phyloP scores from a whole-genome alignment of 805 yeast genomes.

The Pichia californica region DNA sequence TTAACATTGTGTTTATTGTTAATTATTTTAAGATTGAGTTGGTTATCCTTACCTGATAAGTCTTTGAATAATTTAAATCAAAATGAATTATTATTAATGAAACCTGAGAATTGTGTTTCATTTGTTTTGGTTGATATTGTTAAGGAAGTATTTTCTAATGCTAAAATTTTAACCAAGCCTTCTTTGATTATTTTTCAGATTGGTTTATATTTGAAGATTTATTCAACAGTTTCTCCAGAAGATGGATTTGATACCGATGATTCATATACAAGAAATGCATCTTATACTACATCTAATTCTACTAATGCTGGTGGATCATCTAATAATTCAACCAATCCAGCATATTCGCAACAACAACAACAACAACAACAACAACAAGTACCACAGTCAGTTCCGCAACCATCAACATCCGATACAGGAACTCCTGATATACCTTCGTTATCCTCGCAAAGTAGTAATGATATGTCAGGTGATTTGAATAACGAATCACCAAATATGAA shows the following conservation, averaged over 20 bases:
- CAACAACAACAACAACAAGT: conserved; percentile 7
- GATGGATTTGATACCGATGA: conserved; percentile 42
- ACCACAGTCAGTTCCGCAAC: too few relatives aligned
- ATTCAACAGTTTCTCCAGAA: conserved; percentile 52
- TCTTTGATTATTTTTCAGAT: conserved; percentile 51
- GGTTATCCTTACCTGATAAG: conserved; percentile 46
- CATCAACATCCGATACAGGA: background rate
- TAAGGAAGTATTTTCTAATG: conserved; percentile 37
- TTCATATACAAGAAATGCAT: conserved; percentile 28
- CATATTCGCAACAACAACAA: conserved; percentile 9
- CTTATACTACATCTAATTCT: conserved; percentile 20
- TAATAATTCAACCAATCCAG: too few relatives aligned
- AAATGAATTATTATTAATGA: conserved; percentile 30
- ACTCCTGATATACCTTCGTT: too few relatives aligned
- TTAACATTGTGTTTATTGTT: conserved; percentile 46
- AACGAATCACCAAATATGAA: conserved; percentile 32
- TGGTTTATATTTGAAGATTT: conserved; percentile 49
- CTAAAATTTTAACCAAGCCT: conserved; percentile 38
- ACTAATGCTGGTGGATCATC: too few relatives aligned
- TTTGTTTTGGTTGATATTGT: conserved; percentile 39
- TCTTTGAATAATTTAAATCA: conserved; percentile 26
- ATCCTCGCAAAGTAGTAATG: conserved; percentile 21
- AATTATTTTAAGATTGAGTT: conserved; percentile 46
- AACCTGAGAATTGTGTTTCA: conserved; percentile 36
- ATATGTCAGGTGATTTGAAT: conserved; percentile 31